phyloP scores from a whole-genome alignment of 352 stramenopile species.

The Globisporangium nodosum region DNA sequence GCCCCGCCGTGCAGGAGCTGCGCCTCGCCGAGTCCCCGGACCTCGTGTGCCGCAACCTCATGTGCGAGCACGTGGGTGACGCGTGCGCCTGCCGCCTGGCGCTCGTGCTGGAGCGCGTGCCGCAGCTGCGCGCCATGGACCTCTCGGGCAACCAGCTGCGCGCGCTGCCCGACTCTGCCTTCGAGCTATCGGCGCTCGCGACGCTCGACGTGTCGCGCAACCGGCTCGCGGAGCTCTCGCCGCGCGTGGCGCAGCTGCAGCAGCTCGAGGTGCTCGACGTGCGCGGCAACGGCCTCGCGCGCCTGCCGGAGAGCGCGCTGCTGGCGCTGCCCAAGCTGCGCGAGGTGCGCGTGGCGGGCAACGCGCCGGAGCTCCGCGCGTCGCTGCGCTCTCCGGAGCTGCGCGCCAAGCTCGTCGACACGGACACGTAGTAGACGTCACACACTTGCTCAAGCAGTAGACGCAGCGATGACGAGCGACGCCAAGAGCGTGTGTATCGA shows the following conservation, averaged over 20 bases:
- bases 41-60: slow-evolving; percentile 88
- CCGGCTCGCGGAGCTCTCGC: slow-evolving; percentile 40
- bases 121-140: slow-evolving; percentile 59
- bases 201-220: slow-evolving; percentile 69
- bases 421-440: neutral
- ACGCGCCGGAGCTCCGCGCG: slow-evolving; percentile 25
- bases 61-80: slow-evolving; percentile 88
- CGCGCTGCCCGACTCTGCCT: slow-evolving; percentile 72
- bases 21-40: slow-evolving; percentile 75
- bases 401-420: slow-evolving; percentile 24
- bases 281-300: slow-evolving; percentile 40
- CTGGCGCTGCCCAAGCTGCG: slow-evolving; percentile 29
- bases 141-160: slow-evolving; percentile 74
- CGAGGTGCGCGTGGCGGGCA: slow-evolving; percentile 39
- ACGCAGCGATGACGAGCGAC: neutral
- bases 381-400: slow-evolving; percentile 22
- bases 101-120: slow-evolving; percentile 68
- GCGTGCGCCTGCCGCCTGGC: slow-evolving; percentile 82
- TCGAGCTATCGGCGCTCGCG: slow-evolving; percentile 51
- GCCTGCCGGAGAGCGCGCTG: slow-evolving; percentile 35
- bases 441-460: neutral
- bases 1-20: slow-evolving; percentile 43
- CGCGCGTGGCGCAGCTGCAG: slow-evolving; percentile 34
- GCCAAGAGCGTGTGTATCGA: neutral
- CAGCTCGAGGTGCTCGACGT: slow-evolving; percentile 61